Evolutionary conservation across 148 eudicot genomes (phyloP).

Genomic region (Camellia granthamiana): DNA sequence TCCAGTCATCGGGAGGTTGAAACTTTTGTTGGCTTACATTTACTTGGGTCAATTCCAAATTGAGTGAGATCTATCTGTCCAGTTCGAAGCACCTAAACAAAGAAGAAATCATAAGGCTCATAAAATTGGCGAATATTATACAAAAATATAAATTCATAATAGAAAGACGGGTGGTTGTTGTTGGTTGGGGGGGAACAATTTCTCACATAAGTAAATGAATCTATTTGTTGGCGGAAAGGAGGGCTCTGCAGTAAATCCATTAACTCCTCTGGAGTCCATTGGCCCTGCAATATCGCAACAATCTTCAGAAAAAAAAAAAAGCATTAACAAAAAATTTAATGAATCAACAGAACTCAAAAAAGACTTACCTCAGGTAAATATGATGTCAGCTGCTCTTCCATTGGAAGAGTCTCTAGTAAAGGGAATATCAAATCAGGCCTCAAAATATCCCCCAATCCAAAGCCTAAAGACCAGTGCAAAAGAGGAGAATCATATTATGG

Average conservation of each 20-base stretch:
- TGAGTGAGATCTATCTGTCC: conserved; percentile 95
- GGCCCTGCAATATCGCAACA: conserved; percentile 53
- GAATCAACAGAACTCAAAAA: background rate
- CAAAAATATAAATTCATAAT: background rate
- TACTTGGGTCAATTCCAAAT: conserved; percentile 91
- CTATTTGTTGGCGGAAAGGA: conserved; percentile 98
- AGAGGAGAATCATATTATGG: background rate
- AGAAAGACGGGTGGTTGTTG: background rate
- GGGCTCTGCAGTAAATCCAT: conserved; percentile 88
- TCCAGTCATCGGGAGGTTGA: background rate
- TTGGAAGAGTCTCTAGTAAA: conserved; percentile 58
- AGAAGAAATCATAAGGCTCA: conserved; percentile 5
- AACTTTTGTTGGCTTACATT: conserved; percentile 58
- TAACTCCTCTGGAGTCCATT: conserved; percentile 62
- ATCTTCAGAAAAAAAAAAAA: conserved; percentile 1
- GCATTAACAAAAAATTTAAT: background rate
- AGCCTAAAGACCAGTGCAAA: conserved; percentile 42
- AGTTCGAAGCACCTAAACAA: conserved; percentile 75
- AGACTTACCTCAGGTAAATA: conserved; percentile 83
- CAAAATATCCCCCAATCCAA: conserved; percentile 92
- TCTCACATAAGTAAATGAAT: conserved; percentile 93
- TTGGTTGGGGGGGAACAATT: background rate
- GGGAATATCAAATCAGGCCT: conserved; percentile 80
- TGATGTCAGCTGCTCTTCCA: conserved; percentile 66
- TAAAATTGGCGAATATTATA: background rate